phyloP scores from a whole-genome alignment of 1,284 basidiomycete species.

The Trichosporon faecale region DNA sequence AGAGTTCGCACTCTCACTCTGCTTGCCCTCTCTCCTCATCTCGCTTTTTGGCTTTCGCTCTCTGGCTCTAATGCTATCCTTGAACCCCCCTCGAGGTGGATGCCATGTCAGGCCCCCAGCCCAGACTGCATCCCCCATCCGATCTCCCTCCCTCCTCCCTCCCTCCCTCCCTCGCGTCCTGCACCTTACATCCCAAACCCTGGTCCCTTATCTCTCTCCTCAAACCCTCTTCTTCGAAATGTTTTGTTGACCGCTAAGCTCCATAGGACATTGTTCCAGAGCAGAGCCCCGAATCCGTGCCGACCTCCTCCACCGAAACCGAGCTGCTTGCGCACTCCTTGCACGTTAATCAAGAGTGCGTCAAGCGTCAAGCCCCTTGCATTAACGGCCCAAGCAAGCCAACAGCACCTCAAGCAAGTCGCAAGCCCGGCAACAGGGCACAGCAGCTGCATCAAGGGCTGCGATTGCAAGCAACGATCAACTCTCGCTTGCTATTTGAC shows the following conservation, averaged over 20 bases:
- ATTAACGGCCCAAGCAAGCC: background rate
- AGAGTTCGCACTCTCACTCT: background rate
- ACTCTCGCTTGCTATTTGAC: background rate
- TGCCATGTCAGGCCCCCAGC: background rate
- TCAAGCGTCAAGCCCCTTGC: constrained; percentile 6
- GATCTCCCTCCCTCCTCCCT: background rate
- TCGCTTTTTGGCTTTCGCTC: background rate
- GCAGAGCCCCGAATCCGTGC: constrained; percentile 9
- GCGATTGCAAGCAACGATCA: background rate
- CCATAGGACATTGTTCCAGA: constrained; percentile 5
- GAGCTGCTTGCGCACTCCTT: constrained; percentile 7
- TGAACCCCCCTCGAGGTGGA: background rate
- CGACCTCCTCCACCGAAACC: constrained; percentile 5
- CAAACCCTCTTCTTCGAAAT: constrained; percentile 1
- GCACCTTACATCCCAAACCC: background rate
- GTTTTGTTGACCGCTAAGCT: constrained; percentile 2
- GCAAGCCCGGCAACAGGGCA: background rate
- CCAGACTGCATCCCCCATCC: background rate
- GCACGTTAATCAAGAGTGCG: constrained; percentile 7
- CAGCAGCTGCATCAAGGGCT: background rate
- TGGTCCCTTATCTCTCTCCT: constrained; percentile 8
- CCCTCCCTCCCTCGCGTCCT: background rate
- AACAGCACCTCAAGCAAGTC: background rate
- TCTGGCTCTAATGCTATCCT: background rate
- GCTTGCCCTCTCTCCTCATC: background rate